Evolutionary conservation across 768 basidiomycete genomes (phyloP).

Genomic region (Termitomyces sp.): DNA sequence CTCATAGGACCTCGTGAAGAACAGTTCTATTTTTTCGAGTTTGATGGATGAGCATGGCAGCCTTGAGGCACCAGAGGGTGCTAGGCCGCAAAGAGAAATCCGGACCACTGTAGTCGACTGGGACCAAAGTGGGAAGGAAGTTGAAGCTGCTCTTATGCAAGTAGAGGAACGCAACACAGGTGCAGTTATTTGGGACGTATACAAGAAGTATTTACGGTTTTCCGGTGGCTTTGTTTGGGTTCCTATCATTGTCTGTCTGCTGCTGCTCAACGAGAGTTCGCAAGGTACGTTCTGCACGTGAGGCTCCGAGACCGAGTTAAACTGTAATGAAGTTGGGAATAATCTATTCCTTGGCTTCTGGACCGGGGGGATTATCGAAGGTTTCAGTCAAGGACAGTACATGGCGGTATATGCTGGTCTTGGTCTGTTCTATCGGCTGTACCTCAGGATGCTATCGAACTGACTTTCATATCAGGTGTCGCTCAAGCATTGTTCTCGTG

Average conservation of each 20-base stretch:
- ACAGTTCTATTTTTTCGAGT: conserved; percentile 41
- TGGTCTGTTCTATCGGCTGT: conserved; percentile 24
- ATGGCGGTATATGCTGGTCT: conserved; percentile 57
- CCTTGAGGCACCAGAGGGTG: conserved; percentile 32
- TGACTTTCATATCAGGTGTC: conserved; percentile 29
- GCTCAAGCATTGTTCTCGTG: conserved; percentile 52
- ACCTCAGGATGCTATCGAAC: background rate
- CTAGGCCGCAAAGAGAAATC: conserved; percentile 14
- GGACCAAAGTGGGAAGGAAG: conserved; percentile 23
- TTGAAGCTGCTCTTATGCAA: conserved; percentile 40
- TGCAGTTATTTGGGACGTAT: conserved; percentile 46
- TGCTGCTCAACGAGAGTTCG: conserved; percentile 46
- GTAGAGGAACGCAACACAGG: conserved; percentile 57
- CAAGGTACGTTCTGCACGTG: conserved; percentile 33
- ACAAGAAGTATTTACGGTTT: conserved; percentile 42
- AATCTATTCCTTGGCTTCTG: conserved; percentile 74
- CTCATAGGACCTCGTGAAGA: conserved; percentile 41
- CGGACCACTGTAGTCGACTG: background rate
- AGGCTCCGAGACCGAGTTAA: background rate
- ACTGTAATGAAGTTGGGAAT: conserved; percentile 44
- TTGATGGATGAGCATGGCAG: conserved; percentile 58
- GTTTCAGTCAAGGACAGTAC: conserved; percentile 61
- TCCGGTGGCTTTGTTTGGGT: conserved; percentile 50
- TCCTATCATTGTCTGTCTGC: conserved; percentile 40
- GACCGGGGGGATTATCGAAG: conserved; percentile 51